Conservation (phyloP, 2,329 filamentous ascomycete genomes). For the Colletotrichum plurivorum region DNA sequence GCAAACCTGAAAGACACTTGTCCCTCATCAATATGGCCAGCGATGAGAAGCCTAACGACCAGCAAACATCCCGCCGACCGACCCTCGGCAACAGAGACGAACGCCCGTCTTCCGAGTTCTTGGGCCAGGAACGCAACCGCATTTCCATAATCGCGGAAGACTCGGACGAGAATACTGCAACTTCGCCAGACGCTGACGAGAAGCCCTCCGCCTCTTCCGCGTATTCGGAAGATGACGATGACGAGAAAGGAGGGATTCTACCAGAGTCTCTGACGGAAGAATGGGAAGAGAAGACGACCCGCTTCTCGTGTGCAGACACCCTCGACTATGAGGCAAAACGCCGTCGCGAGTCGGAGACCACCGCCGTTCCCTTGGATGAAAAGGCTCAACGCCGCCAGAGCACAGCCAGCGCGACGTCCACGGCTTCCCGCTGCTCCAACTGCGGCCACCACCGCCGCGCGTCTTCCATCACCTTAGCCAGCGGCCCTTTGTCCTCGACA, state of each 20-base stretch:
- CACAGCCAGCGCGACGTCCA: slow-evolving; percentile 10
- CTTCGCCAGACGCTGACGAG: slow-evolving; percentile 3
- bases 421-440: slow-evolving; percentile 9
- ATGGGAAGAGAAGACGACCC: slow-evolving; percentile 21
- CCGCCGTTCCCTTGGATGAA: slow-evolving; percentile 9
- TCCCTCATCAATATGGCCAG: background rate
- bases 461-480: slow-evolving; percentile 9
- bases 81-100: slow-evolving; percentile 10
- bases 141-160: slow-evolving; percentile 16
- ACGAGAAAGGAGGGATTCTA: slow-evolving; percentile 14
- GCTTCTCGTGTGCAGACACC: slow-evolving; percentile 10
- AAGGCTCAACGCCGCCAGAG: background rate
- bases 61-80: background rate
- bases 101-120: slow-evolving; percentile 26
- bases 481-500: background rate
- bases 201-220: background rate
- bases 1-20: no score
- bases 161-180: slow-evolving; percentile 5
- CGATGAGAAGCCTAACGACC: background rate
- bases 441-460: slow-evolving; percentile 20
- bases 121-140: slow-evolving; percentile 25
- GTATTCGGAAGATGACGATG: slow-evolving; percentile 22
- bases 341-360: background rate
- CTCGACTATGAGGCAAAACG: background rate
- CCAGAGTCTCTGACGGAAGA: slow-evolving; percentile 18